These are phyloP conservation scores for Phalaenopsis aphrodite DNA, from an alignment of 106 monocot genomes.

Conservation along the genomic window DNA sequence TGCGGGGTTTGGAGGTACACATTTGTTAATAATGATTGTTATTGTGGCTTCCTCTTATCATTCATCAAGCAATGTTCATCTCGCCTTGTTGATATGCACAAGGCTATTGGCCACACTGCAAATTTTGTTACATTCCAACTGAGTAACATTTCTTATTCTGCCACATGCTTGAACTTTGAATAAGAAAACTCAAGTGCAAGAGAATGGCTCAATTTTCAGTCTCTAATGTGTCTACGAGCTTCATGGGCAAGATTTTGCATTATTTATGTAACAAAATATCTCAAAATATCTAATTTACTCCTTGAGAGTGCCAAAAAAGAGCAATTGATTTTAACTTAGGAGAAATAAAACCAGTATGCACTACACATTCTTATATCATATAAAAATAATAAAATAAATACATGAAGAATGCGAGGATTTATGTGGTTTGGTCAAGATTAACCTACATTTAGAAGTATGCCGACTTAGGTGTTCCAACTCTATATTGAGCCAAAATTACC, in stretches of 20 bases:
- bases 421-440: background rate
- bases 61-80: background rate
- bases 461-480: too few relatives aligned
- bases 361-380: background rate
- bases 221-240: background rate
- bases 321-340: background rate
- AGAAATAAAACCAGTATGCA: background rate
- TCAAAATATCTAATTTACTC: background rate
- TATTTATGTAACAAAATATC: background rate
- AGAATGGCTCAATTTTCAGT: background rate
- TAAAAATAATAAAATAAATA: background rate
- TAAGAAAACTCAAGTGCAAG: background rate
- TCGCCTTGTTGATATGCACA: background rate
- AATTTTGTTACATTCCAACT: background rate
- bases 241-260: background rate
- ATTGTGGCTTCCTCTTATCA: background rate
- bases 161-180: background rate
- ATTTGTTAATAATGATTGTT: background rate
- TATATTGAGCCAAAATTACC: too few relatives aligned
- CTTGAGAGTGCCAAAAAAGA: background rate
- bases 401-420: background rate
- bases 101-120: background rate
- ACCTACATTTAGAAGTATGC: background rate
- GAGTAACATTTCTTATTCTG: background rate
- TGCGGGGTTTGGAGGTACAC: slow-evolving; percentile 87